These are phyloP conservation scores for Stephania cephalantha DNA, from an alignment of 164 flowering plant genomes.

Conservation along the genomic window DNA sequence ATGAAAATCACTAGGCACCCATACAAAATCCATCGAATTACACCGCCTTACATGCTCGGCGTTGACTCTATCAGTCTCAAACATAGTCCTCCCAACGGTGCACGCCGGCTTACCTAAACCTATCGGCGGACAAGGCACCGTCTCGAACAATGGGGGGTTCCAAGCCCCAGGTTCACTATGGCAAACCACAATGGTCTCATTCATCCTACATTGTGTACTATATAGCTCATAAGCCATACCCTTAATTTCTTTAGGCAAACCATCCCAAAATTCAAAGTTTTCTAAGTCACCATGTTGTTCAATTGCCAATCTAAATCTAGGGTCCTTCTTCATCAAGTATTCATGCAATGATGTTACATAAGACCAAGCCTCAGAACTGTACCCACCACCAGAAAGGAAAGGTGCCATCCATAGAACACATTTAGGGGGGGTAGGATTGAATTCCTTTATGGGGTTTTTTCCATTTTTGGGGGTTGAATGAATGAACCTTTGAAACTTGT, in stretches of 20 bases:
- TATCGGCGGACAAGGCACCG: constrained; percentile 64
- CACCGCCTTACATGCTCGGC: constrained; percentile 49
- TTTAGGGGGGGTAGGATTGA: constrained; percentile 18
- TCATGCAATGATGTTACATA: constrained; percentile 47
- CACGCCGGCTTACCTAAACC: constrained; percentile 37
- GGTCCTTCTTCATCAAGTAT: constrained; percentile 15
- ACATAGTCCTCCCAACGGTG: constrained; percentile 78
- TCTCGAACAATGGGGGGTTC: constrained; percentile 68
- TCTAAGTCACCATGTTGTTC: constrained; percentile 64
- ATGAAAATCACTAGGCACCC: constrained; percentile 87
- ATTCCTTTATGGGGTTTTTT: constrained; percentile 11
- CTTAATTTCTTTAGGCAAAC: constrained; percentile 39
- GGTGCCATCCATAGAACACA: constrained; percentile 89
- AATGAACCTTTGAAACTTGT: constrained; percentile 16
- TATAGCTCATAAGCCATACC: constrained; percentile 46
- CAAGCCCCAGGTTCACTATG: constrained; percentile 93
- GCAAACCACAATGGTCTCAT: constrained; percentile 62
- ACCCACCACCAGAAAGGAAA: constrained; percentile 81
- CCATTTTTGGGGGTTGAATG: constrained; percentile 14
- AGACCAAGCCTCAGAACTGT: constrained; percentile 86
- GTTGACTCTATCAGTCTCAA: constrained; percentile 66
- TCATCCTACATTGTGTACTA: constrained; percentile 34
- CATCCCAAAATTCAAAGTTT: constrained; percentile 60
- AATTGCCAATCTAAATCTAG: constrained; percentile 42
- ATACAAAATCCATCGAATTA: constrained; percentile 58